Base-by-base conservation (phyloP, 1,284 basidiomycete genomes). In the Fomes fomentarius region DNA sequence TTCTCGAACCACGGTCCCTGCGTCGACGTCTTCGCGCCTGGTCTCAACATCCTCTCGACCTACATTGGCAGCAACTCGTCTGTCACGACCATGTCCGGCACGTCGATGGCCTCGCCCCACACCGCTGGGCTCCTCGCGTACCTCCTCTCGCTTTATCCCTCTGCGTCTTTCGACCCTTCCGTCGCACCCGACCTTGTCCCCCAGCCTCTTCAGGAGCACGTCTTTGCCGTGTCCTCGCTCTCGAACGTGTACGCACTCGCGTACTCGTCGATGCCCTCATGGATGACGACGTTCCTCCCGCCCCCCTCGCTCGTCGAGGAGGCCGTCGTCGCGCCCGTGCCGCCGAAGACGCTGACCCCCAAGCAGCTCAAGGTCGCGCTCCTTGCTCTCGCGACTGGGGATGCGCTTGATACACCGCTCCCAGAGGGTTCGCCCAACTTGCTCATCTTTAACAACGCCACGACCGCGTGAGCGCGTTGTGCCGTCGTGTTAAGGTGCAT, bases 1-100 rank as follows among this genome's bases (percentile, higher is more conserved):
- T 93, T 93, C 79, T 85, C 83, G 64, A 90, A 89, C 80, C 80
- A 75, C 67, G 87, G 85, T 57, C 69, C 80, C 58, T 85, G 87
- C 65, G 85, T 91, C 61, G 89, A 92, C 66, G 74, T 92, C 68
- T 90, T 90, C 66, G 88, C 84, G 7, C 89, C 90, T 31, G 89
- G 81, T 56, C 69, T 85, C 57, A 83, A 83, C 74, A 84, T 91
- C 62, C 73, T 81, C 34, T 85, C 84, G 54, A 84, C 85, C 55
- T 90, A 86, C 83, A 89, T 82, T 58, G 79, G 78, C 41, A 79
- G 81, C 56, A 75, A 77, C 63, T 71, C 69, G 37, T 79, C 83
- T 46, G 76, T 75, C 64, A 89, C 88, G 75, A 87, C 80, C 62
- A 84, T 88, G 71, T 84, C 78, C 22, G 81, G 80, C 30, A 84